phyloP scores from a whole-genome alignment of 257 asterid genomes.

The Lantana camara region DNA sequence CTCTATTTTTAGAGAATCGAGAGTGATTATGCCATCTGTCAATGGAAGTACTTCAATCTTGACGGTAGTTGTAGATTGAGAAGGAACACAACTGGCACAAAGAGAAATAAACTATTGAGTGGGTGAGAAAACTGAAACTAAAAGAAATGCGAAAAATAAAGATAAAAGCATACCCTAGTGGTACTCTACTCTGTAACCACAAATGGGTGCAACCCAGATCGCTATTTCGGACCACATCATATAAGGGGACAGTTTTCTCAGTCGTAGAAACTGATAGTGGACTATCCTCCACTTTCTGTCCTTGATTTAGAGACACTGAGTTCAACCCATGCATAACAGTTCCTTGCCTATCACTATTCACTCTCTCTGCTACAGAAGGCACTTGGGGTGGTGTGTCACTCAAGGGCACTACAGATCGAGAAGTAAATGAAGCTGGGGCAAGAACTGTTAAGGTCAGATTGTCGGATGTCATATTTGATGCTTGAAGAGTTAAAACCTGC shows the following conservation, averaged over 20 bases:
- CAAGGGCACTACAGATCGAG: slow-evolving; percentile 86
- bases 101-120: slow-evolving; percentile 27
- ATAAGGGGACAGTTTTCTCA: slow-evolving; percentile 39
- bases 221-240: slow-evolving; percentile 66
- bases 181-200: slow-evolving; percentile 99
- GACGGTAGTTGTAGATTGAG: slow-evolving; percentile 87
- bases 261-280: slow-evolving; percentile 38
- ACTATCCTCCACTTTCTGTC: slow-evolving; percentile 42
- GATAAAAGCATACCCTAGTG: slow-evolving; percentile 76
- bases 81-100: slow-evolving; percentile 70
- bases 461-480: slow-evolving; percentile 85
- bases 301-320: slow-evolving; percentile 39
- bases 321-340: slow-evolving; percentile 35
- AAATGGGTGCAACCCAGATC: slow-evolving; percentile 93
- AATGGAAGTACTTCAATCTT: slow-evolving; percentile 97
- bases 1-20: slow-evolving; percentile 88
- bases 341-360: slow-evolving; percentile 42
- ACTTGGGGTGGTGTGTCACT: slow-evolving; percentile 61
- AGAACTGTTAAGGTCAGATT: slow-evolving; percentile 90
- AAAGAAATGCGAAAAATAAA: slow-evolving; percentile 15
- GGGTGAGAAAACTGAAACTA: neutral
- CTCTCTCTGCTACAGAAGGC: slow-evolving; percentile 45
- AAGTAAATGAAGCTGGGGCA: slow-evolving; percentile 95
- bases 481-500: slow-evolving; percentile 97
- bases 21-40: slow-evolving; percentile 96